Evolutionary conservation across 495 filamentous ascomycete genomes (phyloP).

Genomic region (Penicillium paradoxum): DNA sequence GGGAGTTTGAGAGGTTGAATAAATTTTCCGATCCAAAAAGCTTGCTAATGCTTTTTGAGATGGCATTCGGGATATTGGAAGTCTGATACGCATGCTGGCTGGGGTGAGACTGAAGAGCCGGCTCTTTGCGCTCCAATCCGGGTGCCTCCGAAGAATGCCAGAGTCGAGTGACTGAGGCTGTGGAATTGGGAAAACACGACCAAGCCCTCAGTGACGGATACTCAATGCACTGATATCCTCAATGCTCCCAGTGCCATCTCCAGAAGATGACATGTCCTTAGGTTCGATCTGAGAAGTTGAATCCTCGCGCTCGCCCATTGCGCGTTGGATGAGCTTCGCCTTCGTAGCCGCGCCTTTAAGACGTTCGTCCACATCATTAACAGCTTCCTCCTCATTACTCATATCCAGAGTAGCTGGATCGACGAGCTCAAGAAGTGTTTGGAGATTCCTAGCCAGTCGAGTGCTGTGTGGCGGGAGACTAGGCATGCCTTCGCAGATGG

Average conservation of each 20-base stretch:
- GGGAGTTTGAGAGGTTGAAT: background rate
- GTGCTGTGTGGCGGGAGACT: conserved; percentile 49
- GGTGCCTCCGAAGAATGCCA: background rate
- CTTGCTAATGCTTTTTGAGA: background rate
- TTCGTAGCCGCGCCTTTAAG: conserved; percentile 75
- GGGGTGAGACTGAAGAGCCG: background rate
- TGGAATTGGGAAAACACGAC: background rate
- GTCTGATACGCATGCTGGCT: background rate
- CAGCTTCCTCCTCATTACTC: conserved; percentile 75
- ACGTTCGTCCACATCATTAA: conserved; percentile 80
- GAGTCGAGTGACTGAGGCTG: background rate
- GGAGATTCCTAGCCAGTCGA: conserved; percentile 69
- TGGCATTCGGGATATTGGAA: background rate
- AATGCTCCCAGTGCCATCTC: conserved; percentile 49
- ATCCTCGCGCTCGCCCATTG: conserved; percentile 54
- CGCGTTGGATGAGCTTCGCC: conserved; percentile 71
- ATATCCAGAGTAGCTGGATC: conserved; percentile 74
- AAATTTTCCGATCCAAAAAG: background rate
- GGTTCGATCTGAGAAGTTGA: conserved; percentile 20
- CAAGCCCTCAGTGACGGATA: conserved; percentile 39
- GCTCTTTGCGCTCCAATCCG: background rate
- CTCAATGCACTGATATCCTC: conserved; percentile 50
- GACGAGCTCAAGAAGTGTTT: conserved; percentile 65
- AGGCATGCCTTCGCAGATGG: conserved; percentile 37
- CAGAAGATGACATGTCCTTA: conserved; percentile 24